Conservation (phyloP, 2,329 filamentous ascomycete species). For the Cladosporium sp. region DNA sequence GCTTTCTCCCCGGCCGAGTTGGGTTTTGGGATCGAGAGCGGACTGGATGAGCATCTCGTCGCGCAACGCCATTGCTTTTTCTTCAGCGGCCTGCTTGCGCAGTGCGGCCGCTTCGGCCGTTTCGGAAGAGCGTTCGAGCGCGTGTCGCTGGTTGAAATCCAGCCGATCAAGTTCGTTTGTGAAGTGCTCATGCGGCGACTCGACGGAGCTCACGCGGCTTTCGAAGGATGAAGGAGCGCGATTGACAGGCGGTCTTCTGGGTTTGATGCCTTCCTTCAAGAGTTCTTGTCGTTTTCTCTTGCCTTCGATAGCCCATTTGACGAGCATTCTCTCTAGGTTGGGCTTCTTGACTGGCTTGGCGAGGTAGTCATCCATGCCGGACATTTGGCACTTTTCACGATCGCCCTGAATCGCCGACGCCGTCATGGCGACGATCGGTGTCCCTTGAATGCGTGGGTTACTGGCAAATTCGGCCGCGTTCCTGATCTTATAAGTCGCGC, state of each 20-base stretch:
- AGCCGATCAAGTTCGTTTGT: slow-evolving; percentile 30
- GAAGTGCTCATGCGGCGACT: slow-evolving; percentile 32
- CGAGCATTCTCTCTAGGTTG: slow-evolving; percentile 65
- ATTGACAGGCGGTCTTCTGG: slow-evolving; percentile 17
- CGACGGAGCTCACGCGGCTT: slow-evolving; percentile 9
- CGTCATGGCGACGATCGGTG: slow-evolving; percentile 79
- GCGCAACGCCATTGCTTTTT: slow-evolving; percentile 50
- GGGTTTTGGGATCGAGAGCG: slow-evolving; percentile 35
- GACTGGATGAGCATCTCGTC: slow-evolving; percentile 54
- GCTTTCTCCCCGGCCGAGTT: slow-evolving; percentile 19
- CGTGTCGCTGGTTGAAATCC: slow-evolving; percentile 33
- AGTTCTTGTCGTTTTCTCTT: slow-evolving; percentile 29
- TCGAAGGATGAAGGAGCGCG: slow-evolving; percentile 21
- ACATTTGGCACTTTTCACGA: slow-evolving; percentile 66
- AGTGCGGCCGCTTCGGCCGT: slow-evolving; percentile 44
- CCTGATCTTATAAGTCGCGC: slow-evolving; percentile 68
- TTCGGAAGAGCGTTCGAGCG: slow-evolving; percentile 38
- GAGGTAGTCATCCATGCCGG: slow-evolving; percentile 72
- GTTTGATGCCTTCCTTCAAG: slow-evolving; percentile 9
- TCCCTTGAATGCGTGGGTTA: slow-evolving; percentile 51
- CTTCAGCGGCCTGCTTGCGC: slow-evolving; percentile 49
- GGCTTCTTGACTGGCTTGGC: slow-evolving; percentile 69
- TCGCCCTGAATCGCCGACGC: slow-evolving; percentile 75
- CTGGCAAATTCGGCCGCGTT: slow-evolving; percentile 62
- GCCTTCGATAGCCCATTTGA: slow-evolving; percentile 60